phyloP scores from a whole-genome alignment of 2,329 filamentous ascomycete genomes.

The Fusarium papillatum region DNA sequence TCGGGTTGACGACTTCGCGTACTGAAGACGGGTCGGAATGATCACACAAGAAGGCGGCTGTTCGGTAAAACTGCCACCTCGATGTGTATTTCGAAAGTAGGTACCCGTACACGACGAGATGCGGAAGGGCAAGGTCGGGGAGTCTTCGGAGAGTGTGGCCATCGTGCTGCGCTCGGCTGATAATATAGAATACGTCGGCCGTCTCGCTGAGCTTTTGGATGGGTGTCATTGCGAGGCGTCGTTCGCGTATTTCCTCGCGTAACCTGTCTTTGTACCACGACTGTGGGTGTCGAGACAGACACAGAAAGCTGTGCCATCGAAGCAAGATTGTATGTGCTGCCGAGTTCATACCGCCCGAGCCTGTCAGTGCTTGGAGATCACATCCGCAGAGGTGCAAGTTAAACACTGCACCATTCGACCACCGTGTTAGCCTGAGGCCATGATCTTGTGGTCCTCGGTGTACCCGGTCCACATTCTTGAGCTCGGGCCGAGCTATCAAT shows the following conservation, averaged over 20 bases:
- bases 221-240: not conserved
- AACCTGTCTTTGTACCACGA: constrained; percentile 15
- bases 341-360: not conserved
- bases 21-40: constrained; percentile 43
- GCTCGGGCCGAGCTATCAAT: not conserved
- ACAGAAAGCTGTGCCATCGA: constrained; percentile 8
- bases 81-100: constrained; percentile 59
- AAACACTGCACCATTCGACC: not conserved
- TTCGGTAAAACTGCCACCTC: constrained; percentile 58
- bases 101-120: constrained; percentile 52
- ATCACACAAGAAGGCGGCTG: constrained; percentile 49
- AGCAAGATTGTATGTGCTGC: not conserved
- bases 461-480: not conserved
- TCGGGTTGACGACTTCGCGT: constrained; percentile 60
- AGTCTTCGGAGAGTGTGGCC: constrained; percentile 48
- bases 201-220: constrained; percentile 54
- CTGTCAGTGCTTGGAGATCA: not conserved
- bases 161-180: constrained; percentile 55
- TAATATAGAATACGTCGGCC: constrained; percentile 58
- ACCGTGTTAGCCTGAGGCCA: not conserved
- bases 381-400: not conserved
- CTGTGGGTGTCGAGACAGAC: constrained; percentile 1
- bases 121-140: constrained; percentile 39
- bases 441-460: not conserved
- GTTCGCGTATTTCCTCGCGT: constrained; percentile 15